Base-by-base conservation (phyloP, 768 basidiomycete genomes). In the Auriscalpium orientale region DNA sequence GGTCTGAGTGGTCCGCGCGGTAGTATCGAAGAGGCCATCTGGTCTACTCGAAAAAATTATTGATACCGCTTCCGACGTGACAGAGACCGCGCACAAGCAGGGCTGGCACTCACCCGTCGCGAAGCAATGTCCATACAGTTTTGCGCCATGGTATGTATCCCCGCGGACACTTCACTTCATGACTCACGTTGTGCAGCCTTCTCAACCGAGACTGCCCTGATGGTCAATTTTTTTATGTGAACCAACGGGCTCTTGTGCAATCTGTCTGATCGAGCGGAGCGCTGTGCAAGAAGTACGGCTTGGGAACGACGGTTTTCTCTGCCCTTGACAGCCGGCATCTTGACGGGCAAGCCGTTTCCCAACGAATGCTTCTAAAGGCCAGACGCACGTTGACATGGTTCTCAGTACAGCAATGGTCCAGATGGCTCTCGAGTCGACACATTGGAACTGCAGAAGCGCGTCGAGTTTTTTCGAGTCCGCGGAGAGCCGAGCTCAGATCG, bases 151-250 rank as follows among this genome's bases (percentile, higher is more conserved):
- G n/a, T 28, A 28, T 28, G 28, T 28, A 28, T 28, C 28, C 28
- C 28, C 28, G 28, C 28, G 28, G 28, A 28, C 28, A 28, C 28
- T 5, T 28, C 4, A 28, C 28, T 28, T 28, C 28, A 28, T 28
- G 28, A 28, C 28, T 7, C 28, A 28, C 28, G 28, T 28, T 37
- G 21, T 67, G 70, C 68, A 77, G 74, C 58, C 72, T 80, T 71
- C 67, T 83, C 49, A 72, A 77, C 68, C 74, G 81, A 22, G 76
- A 81, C 54, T 71, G 76, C 33, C 76, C 81, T 56, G 82, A 84
- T 67, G 70, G 70, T 56, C 80, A 83, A 65, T 81, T 79, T 65
- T 69, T 68, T 58, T 65, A 56, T 16, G 64, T 28, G 28, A 53
- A 43, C 18, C 40, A 43, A 43, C 18, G 40, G 6, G 40, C 40